Evolutionary conservation across 208 protist genomes (phyloP).

Genomic region (Wallacemonas rigidus): DNA sequence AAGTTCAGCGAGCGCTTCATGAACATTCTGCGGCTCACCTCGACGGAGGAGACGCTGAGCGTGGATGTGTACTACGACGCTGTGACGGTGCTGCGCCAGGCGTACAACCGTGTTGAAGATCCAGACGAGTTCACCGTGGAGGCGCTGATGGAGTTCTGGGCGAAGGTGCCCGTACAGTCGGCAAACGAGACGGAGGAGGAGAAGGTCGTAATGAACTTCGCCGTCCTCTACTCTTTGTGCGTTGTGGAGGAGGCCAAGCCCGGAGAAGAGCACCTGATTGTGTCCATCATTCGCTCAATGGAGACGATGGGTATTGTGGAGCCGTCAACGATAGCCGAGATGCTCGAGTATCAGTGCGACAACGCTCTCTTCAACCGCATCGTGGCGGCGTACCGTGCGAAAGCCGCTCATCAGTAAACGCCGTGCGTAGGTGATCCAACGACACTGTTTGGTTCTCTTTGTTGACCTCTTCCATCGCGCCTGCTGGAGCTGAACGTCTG

Average conservation of each 20-base stretch:
- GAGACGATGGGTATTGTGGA: constrained; percentile 58
- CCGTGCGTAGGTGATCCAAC: no score
- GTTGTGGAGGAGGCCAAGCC: constrained; percentile 37
- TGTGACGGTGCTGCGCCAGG: constrained; percentile 65
- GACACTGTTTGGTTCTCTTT: no score
- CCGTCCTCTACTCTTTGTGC: constrained; percentile 62
- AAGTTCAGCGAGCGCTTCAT: constrained; percentile 90
- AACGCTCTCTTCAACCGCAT: constrained; percentile 40
- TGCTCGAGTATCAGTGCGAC: constrained; percentile 38
- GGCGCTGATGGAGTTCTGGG: constrained; percentile 82
- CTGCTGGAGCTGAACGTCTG: not conserved
- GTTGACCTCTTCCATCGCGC: no score
- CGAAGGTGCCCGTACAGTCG: constrained; percentile 43
- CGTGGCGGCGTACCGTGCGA: constrained; percentile 32
- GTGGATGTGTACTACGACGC: constrained; percentile 86
- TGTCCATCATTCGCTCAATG: constrained; percentile 68
- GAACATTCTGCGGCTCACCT: constrained; percentile 76
- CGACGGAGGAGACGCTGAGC: constrained; percentile 59
- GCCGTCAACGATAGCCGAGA: constrained; percentile 50
- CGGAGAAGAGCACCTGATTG: constrained; percentile 57
- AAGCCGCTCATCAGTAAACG: not conserved
- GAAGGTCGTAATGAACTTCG: constrained; percentile 41
- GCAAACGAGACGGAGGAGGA: constrained; percentile 38
- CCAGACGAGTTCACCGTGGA: constrained; percentile 59
- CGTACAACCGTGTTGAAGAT: constrained; percentile 63